Base-by-base conservation (phyloP, 345 rosid species). In the Linum usitatissimum region DNA sequence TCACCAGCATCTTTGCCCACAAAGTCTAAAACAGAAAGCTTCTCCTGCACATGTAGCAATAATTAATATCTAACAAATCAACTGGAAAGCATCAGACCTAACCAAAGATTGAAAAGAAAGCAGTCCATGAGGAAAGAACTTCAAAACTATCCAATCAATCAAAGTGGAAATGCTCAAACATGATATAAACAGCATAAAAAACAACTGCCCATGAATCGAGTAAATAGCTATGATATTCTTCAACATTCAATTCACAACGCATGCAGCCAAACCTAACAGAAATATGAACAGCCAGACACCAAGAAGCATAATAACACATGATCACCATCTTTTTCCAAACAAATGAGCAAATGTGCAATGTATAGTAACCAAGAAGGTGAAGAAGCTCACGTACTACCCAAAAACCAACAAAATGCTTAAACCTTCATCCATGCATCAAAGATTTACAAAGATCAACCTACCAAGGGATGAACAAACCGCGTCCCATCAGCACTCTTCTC, bases 391-490 rank as follows among this genome's bases (percentile, higher is more conserved):
- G 0, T 18, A 38, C 12, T 30, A 49, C 28, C 28, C 28, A 3
- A n/a, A 36, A 51, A 67, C 51, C 23, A 60, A 28, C 12, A 6
- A 51, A 55, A 38, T 20, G 36, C 12, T 18, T 40, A 70, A 59
- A 6, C 38, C 38, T 34, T 34, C 38, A 34, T 34, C 38, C 38
- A 34, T 34, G 38, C 38, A 34, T 12, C 8, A 1, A 9, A 19
- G 6, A 28, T 9, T 6, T 39, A 12, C 23, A 9, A 23, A 3
- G 67, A 62, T 57, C 49, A 49, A 81, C 86, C 66, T 72, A 88
- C 96, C 87, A 88, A 72, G 14, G 96, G 96, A 77, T 92, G 98
- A 84, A 87, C 64, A 62, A 77, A 76, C 6, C 66, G 73, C 64
- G 61, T 69, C 42, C 75, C 83, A 18, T 89, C 90, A n/a, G 82